Base-by-base conservation (phyloP, 768 basidiomycete species). In the Boletus subparvulus region DNA sequence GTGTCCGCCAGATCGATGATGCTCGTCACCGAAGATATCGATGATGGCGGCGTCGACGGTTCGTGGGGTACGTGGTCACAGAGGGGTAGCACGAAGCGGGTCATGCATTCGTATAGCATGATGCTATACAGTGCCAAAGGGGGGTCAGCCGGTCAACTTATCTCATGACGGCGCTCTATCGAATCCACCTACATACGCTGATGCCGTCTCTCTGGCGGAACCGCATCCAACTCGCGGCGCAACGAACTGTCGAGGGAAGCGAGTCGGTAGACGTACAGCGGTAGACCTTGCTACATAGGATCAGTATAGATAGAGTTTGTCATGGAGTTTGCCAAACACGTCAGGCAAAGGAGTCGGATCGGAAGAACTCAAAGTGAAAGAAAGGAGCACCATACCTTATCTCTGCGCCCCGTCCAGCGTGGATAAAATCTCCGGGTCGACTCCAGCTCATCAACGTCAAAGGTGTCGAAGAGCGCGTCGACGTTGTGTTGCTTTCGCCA, bases 361-460 rank as follows among this genome's bases (percentile, higher is more conserved):
- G 17, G 32, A 39, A 40, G 13, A 30, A 2, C 11, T 32, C 30
- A 10, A 6, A 28, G 28, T 32, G 9, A 24, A 26, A 43, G 5
- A 4, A 30, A n/a, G 48, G 12, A 19, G n/a, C 1, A 33, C 19
- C 75, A 3, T 61, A 86, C 90, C 76, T 87, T 89, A 68, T 91
- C 87, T 60, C 89, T 75, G 44, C 86, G 77, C 0, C 90, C 91
- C 0, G 88, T 92, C 88, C 88, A 92, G 33, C 87, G 79, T 1
- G 90, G 89, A 72, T 92, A 94, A 58, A 85, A 88, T 49, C 78
- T 74, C 62, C 81, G 80, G 0, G 85, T 69, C 11, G 66, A 64
- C 66, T 86, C 82, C 52, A 91, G 77, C 60, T 92, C 91, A 9
- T 78, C 77, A 0, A 73, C 50, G 21, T 80, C 78, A 60, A 90